Evolutionary conservation across 2,329 filamentous ascomycete species (phyloP).

Genomic region (Aspergillus melleus): DNA sequence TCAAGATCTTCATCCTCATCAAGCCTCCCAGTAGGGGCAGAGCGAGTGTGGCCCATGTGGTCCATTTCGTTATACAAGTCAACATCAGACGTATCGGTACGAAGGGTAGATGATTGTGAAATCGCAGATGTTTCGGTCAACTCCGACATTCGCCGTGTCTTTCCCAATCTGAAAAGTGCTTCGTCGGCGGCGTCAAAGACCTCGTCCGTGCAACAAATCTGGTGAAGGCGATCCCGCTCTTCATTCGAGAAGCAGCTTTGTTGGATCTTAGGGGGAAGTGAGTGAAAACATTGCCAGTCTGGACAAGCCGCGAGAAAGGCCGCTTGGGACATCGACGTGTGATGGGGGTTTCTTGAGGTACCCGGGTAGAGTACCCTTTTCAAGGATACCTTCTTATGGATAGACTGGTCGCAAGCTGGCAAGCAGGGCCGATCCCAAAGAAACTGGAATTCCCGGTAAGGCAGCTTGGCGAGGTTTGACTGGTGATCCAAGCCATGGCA

Average conservation of each 20-base stretch:
- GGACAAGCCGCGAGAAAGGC: constrained; percentile 48
- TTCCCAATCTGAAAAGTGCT: constrained; percentile 52
- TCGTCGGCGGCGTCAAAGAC: constrained; percentile 61
- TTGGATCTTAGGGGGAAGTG: constrained; percentile 71
- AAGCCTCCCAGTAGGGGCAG: constrained; percentile 71
- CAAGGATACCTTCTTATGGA: constrained; percentile 15
- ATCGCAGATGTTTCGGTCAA: constrained; percentile 14
- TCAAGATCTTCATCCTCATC: constrained; percentile 73
- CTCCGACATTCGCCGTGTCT: constrained; percentile 35
- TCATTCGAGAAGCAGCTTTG: constrained; percentile 69
- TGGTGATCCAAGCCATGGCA: constrained; percentile 6
- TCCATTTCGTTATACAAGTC: constrained; percentile 43
- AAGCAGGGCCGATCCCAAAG: constrained; percentile 15
- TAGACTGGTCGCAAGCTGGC: constrained; percentile 4
- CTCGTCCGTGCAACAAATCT: constrained; percentile 53
- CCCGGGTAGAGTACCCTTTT: constrained; percentile 16
- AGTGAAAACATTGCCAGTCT: constrained; percentile 68
- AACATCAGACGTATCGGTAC: constrained; percentile 24
- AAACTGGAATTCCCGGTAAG: constrained; percentile 18
- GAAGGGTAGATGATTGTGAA: constrained; percentile 24
- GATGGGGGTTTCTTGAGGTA: constrained; percentile 28
- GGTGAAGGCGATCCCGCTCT: constrained; percentile 63
- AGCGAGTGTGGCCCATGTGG: constrained; percentile 58
- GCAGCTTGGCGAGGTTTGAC: constrained; percentile 6
- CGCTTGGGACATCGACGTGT: constrained; percentile 38